These are phyloP conservation scores for Periconia sp. DNA, from an alignment of 2,329 filamentous ascomycete genomes.

Conservation along the genomic window DNA sequence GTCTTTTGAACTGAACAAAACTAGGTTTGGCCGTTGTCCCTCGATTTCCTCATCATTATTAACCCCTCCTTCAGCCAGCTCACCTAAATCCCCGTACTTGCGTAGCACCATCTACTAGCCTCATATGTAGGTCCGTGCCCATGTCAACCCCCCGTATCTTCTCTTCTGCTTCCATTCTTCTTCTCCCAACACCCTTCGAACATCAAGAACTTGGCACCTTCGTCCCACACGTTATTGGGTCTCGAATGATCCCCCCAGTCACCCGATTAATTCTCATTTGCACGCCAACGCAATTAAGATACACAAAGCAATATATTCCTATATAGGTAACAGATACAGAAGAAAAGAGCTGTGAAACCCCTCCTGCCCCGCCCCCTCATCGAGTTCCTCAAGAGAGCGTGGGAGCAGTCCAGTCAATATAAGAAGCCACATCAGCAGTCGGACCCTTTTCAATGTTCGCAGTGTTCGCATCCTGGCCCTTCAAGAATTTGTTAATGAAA, in stretches of 20 bases:
- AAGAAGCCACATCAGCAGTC: conserved; percentile 31
- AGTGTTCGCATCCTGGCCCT: conserved; percentile 28
- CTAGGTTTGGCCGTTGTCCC: no score
- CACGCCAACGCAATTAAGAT: conserved; percentile 5
- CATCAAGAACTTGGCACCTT: not conserved
- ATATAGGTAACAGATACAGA: conserved; percentile 16
- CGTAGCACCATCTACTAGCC: not conserved
- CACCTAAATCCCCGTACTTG: not conserved
- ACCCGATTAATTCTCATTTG: conserved; percentile 13
- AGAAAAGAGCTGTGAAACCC: not conserved
- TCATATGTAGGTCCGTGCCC: not conserved
- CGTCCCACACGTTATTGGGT: not conserved
- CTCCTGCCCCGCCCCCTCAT: not conserved
- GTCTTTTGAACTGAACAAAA: no score
- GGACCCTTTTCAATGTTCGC: conserved; percentile 38
- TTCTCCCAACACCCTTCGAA: not conserved
- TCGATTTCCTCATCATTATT: not conserved
- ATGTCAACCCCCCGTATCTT: not conserved
- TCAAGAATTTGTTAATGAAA: conserved; percentile 59
- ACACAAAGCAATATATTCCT: conserved; percentile 11
- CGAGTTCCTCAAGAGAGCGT: conserved; percentile 26
- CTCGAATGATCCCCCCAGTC: not conserved
- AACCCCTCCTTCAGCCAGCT: not conserved
- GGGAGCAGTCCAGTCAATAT: conserved; percentile 42
- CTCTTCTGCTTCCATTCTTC: not conserved